Evolutionary conservation across 148 eudicot genomes (phyloP).

Genomic region (Limonium bicolor): DNA sequence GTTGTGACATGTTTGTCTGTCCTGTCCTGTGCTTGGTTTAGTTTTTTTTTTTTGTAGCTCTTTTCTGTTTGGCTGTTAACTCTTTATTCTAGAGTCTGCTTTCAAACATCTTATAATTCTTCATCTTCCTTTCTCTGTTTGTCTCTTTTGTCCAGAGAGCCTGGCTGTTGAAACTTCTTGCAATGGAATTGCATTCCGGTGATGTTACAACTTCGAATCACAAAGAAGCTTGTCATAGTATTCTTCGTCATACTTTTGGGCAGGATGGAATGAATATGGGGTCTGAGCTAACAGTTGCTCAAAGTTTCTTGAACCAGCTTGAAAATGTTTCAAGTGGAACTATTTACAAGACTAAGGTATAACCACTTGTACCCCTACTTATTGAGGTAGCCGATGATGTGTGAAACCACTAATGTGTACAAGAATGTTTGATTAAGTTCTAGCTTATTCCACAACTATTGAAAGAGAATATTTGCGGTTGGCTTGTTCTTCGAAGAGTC

Average conservation of each 20-base stretch:
- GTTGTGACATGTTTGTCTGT: too few relatives aligned
- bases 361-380: not conserved
- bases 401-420: too few relatives aligned
- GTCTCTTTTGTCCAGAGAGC: slow-evolving; percentile 49
- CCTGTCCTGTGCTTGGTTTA: too few relatives aligned
- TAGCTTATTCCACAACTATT: too few relatives aligned
- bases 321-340: slow-evolving; percentile 28
- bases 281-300: slow-evolving; percentile 23
- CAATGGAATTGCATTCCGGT: slow-evolving; percentile 66
- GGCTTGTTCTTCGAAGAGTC: too few relatives aligned
- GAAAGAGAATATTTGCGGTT: too few relatives aligned
- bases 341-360: slow-evolving; percentile 57
- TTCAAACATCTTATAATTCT: too few relatives aligned
- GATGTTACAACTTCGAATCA: slow-evolving; percentile 46
- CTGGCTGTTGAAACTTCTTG: slow-evolving; percentile 87
- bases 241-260: slow-evolving; percentile 58
- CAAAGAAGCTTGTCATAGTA: slow-evolving; percentile 61
- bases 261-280: slow-evolving; percentile 22
- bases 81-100: too few relatives aligned
- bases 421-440: too few relatives aligned
- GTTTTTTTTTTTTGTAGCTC: too few relatives aligned
- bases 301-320: slow-evolving; percentile 20
- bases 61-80: too few relatives aligned
- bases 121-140: slow-evolving; percentile 7
- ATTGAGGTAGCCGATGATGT: too few relatives aligned